Percentiles rank a stretch among this genome's conserved stretches.
phyloP scores from a whole-genome alignment of 2,329 filamentous ascomycete species.

The Mycogone perniciosa region DNA sequence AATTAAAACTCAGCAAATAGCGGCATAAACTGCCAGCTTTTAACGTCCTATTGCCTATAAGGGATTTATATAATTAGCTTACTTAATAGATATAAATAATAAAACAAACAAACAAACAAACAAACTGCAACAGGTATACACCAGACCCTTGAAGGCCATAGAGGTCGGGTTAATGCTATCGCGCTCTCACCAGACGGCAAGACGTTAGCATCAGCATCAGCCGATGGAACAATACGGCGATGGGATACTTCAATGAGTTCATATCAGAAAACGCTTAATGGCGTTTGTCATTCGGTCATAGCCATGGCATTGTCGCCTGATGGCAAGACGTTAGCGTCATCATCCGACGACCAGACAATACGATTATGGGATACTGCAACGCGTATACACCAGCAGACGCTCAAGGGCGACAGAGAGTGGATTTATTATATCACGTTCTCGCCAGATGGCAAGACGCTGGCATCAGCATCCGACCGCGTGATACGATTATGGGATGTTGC shows the following conservation, averaged over 20 bases:
- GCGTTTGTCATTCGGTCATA: constrained; percentile 11
- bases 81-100: too few species aligned
- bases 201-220: constrained; percentile 16
- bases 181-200: constrained; percentile 17
- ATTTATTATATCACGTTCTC: background rate
- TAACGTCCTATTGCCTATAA: too few species aligned
- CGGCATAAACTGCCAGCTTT: too few species aligned
- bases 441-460: background rate
- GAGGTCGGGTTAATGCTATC: constrained; percentile 7
- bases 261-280: constrained; percentile 15
- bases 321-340: constrained; percentile 13
- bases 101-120: too few species aligned
- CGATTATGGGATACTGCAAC: constrained; percentile 14
- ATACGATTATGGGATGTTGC: constrained; percentile 8
- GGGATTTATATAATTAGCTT: too few species aligned
- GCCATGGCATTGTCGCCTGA: constrained; percentile 17
- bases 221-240: constrained; percentile 14
- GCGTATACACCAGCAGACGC: background rate
- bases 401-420: background rate
- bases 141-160: too few species aligned
- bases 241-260: constrained; percentile 13
- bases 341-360: constrained; percentile 11
- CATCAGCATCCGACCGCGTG: background rate
- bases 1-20: too few species aligned
- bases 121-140: too few species aligned